Evolutionary conservation across 2,329 filamentous ascomycete species (phyloP).

Genomic region (Alternaria sp.): DNA sequence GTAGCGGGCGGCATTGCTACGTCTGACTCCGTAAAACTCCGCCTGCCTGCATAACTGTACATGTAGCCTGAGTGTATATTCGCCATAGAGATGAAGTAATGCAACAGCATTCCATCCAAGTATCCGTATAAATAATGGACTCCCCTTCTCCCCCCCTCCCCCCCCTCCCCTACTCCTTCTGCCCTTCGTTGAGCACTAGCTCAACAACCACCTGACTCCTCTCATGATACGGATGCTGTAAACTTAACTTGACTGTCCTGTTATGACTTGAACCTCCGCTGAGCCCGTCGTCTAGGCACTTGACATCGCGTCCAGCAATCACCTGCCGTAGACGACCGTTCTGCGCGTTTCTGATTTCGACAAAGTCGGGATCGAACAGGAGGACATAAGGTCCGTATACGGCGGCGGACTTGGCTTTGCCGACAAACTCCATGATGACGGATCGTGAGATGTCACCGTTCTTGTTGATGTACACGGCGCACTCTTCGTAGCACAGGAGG

Average conservation of each 20-base stretch:
- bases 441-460: slow-evolving; percentile 93
- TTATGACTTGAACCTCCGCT: slow-evolving; percentile 54
- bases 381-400: slow-evolving; percentile 92
- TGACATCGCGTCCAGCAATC: slow-evolving; percentile 88
- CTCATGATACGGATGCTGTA: slow-evolving; percentile 90
- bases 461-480: slow-evolving; percentile 97
- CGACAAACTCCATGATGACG: slow-evolving; percentile 99
- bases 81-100: not conserved
- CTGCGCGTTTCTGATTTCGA: slow-evolving; percentile 95
- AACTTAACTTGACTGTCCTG: slow-evolving; percentile 88
- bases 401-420: slow-evolving; percentile 84
- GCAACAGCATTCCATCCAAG: slow-evolving; percentile 2
- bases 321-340: slow-evolving; percentile 94
- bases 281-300: slow-evolving; percentile 78
- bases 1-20: too few relatives aligned
- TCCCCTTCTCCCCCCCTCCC: too few relatives aligned
- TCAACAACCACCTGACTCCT: slow-evolving; percentile 90
- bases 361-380: slow-evolving; percentile 94
- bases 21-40: slow-evolving; percentile 9
- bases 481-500: slow-evolving; percentile 91
- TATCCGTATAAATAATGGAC: not conserved
- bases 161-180: slow-evolving; percentile 60
- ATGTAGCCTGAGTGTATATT: not conserved
- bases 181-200: slow-evolving; percentile 89
- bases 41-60: not conserved